phyloP scores from a whole-genome alignment of 257 asterid genomes.

The Solanum ahanhuiri region DNA sequence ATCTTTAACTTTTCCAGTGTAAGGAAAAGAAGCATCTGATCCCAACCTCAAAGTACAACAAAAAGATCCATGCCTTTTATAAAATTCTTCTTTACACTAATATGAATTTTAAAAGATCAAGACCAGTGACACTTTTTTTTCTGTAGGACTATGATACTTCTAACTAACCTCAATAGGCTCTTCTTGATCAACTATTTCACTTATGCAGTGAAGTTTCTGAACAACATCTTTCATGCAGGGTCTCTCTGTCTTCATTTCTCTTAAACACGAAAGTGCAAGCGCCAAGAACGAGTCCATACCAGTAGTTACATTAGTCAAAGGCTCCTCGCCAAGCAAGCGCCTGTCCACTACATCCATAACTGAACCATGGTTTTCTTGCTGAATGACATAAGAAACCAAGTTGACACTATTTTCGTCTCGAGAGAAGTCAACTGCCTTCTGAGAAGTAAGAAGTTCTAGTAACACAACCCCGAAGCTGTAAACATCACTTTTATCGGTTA shows the following conservation, averaged over 20 bases:
- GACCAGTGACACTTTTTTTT: neutral
- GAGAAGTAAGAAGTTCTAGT: constrained; percentile 31
- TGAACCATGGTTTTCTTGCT: constrained; percentile 9
- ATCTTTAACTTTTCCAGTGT: neutral
- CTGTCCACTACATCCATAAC: constrained; percentile 26
- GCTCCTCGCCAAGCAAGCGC: constrained; percentile 18
- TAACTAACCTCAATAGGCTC: neutral
- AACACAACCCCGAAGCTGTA: constrained; percentile 37
- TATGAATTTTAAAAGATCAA: neutral
- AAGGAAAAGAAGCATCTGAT: neutral
- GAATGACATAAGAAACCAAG: constrained; percentile 20
- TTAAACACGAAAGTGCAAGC: constrained; percentile 25
- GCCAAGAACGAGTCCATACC: constrained; percentile 11
- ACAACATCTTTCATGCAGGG: constrained; percentile 34
- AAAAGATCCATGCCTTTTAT: neutral
- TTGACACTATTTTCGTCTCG: constrained; percentile 21
- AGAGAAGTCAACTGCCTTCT: constrained; percentile 23
- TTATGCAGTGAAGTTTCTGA: constrained; percentile 19
- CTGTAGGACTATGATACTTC: neutral
- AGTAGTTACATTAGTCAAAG: neutral
- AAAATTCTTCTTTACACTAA: neutral
- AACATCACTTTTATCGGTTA: constrained; percentile 37
- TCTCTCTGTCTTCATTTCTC: constrained; percentile 30
- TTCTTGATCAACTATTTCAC: constrained; percentile 8
- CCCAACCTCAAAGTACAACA: neutral